phyloP scores from a whole-genome alignment of 257 asterid genomes.

The Striga asiatica region DNA sequence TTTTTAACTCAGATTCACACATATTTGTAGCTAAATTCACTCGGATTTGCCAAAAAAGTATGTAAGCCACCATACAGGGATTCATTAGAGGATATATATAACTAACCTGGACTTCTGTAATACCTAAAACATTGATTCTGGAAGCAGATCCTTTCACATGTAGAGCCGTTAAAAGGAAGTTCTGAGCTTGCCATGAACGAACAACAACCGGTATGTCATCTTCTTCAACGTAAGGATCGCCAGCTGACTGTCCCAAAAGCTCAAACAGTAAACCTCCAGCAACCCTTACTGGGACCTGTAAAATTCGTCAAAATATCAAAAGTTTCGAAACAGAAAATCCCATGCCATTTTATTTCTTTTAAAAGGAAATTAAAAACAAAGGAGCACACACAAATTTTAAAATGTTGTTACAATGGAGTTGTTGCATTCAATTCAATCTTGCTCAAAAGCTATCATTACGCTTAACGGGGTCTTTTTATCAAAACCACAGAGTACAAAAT shows the following conservation, averaged over 20 bases:
- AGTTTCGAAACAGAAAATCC: background rate
- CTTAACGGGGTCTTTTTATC: no score
- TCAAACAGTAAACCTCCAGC: constrained; percentile 44
- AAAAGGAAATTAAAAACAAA: background rate
- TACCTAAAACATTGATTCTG: constrained; percentile 29
- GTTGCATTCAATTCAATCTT: no score
- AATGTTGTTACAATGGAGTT: no score
- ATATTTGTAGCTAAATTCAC: no score
- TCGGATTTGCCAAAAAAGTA: no score
- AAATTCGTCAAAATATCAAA: background rate
- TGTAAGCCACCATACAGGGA: no score
- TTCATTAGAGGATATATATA: no score
- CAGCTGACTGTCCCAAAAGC: constrained; percentile 39
- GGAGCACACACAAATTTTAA: no score
- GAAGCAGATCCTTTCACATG: constrained; percentile 37
- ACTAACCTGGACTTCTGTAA: constrained; percentile 43
- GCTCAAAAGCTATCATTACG: no score
- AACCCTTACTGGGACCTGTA: constrained; percentile 44
- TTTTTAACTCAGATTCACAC: no score
- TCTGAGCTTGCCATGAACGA: constrained; percentile 41
- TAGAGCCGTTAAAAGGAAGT: constrained; percentile 31
- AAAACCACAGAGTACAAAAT: no score
- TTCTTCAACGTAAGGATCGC: constrained; percentile 28
- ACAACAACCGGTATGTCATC: constrained; percentile 38
- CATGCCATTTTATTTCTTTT: no score